Evolutionary conservation across 139 green algal species (phyloP).

Genomic region (Chlorella sorokiniana): DNA sequence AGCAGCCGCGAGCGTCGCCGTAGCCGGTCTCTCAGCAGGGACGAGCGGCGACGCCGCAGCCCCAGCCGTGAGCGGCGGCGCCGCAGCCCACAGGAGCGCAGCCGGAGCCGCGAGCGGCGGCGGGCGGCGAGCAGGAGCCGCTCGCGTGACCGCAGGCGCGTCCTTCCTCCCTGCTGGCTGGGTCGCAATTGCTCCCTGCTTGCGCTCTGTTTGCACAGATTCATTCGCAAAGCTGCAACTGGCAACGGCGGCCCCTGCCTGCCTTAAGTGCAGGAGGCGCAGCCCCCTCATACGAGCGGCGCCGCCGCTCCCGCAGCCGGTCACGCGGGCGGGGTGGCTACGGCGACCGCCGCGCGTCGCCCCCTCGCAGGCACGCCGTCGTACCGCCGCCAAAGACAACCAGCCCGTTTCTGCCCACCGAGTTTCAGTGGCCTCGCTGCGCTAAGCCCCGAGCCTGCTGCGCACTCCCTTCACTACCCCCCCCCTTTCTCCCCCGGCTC

Average conservation of each 20-base stretch:
- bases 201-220: too few relatives aligned
- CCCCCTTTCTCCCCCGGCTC: too few relatives aligned
- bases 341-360: not conserved
- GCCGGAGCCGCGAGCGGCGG: not conserved
- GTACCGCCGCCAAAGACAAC: not conserved
- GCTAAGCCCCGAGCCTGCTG: too few relatives aligned
- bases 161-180: too few relatives aligned
- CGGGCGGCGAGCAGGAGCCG: not conserved
- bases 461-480: too few relatives aligned
- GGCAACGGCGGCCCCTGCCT: too few relatives aligned
- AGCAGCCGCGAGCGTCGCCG: constrained; percentile 3
- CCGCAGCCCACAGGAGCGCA: not conserved
- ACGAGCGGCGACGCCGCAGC: not conserved
- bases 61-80: constrained; percentile 1
- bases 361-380: not conserved
- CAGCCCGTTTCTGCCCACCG: not conserved
- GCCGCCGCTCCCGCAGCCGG: constrained; percentile 15
- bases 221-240: too few relatives aligned
- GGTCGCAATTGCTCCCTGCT: too few relatives aligned
- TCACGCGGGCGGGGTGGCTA: not conserved
- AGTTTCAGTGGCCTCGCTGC: not conserved
- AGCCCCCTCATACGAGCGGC: too few relatives aligned
- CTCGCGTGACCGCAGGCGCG: not conserved
- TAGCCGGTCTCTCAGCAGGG: not conserved
- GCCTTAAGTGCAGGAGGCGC: too few relatives aligned